phyloP scores from a whole-genome alignment of 2,329 filamentous ascomycete species.

The Falciphora oryzae region DNA sequence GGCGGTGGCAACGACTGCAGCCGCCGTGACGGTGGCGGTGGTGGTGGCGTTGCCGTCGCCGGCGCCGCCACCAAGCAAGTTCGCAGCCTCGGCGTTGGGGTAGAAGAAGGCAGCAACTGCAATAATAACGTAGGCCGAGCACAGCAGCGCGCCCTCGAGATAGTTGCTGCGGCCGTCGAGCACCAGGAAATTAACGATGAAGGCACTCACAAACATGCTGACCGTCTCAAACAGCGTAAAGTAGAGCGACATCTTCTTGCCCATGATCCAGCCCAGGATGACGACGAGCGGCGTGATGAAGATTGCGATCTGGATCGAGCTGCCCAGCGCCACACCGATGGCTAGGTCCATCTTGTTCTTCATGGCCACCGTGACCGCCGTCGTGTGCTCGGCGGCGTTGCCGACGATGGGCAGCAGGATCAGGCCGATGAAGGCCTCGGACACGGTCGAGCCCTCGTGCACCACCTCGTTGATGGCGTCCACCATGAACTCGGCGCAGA shows the following conservation, averaged over 20 bases:
- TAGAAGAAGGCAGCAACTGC: conserved; percentile 22
- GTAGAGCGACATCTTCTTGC: conserved; percentile 55
- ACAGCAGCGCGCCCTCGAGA: conserved; percentile 33
- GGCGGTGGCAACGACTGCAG: not conserved
- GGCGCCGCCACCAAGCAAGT: conserved; percentile 17
- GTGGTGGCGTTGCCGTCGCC: not conserved
- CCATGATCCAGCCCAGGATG: conserved; percentile 52
- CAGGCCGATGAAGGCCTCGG: conserved; percentile 53
- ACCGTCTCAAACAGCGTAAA: conserved; percentile 74
- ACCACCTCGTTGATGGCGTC: conserved; percentile 52
- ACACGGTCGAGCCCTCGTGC: conserved; percentile 36
- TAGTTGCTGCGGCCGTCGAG: conserved; percentile 67
- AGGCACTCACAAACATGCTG: conserved; percentile 62
- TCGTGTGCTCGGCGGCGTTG: conserved; percentile 59
- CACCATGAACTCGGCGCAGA: conserved; percentile 58
- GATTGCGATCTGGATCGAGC: conserved; percentile 55
- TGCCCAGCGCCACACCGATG: conserved; percentile 55
- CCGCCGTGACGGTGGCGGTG: conserved; percentile 1
- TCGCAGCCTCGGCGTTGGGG: conserved; percentile 18
- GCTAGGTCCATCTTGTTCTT: conserved; percentile 59
- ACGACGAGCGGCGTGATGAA: conserved; percentile 57
- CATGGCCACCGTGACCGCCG: conserved; percentile 51
- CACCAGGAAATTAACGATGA: conserved; percentile 72
- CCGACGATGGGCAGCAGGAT: conserved; percentile 58
- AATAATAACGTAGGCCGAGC: conserved; percentile 24